These are phyloP conservation scores for Penicillium sp. DNA, from an alignment of 2,329 filamentous ascomycete genomes.

Conservation along the genomic window DNA sequence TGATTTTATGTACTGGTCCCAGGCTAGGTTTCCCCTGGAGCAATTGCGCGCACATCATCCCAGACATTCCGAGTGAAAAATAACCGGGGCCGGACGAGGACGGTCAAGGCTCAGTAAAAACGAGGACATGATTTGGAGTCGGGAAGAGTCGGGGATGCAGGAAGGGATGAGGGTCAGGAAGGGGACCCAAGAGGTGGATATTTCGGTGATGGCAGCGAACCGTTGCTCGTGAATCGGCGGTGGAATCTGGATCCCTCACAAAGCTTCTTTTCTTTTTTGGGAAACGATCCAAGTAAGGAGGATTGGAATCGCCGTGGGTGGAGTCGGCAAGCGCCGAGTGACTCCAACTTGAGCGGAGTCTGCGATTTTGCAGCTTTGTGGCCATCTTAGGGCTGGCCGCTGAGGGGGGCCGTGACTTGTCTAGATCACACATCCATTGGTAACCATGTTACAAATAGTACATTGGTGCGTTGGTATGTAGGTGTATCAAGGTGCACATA, in stretches of 20 bases:
- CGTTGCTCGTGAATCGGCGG: conserved; percentile 18
- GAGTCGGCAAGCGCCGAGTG: conserved; percentile 17
- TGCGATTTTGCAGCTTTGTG: not conserved
- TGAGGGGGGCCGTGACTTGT: too few relatives aligned
- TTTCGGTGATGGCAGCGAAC: conserved; percentile 30
- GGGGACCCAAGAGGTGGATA: conserved; percentile 21
- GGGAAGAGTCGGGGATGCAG: conserved; percentile 29
- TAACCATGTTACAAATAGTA: too few relatives aligned
- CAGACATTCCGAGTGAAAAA: conserved; percentile 50
- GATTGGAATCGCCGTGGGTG: conserved; percentile 7
- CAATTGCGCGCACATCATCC: conserved; percentile 27
- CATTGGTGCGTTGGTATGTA: too few relatives aligned
- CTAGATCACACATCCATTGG: too few relatives aligned
- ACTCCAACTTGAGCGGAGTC: conserved; percentile 7
- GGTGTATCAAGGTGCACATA: not conserved
- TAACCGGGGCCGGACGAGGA: conserved; percentile 22
- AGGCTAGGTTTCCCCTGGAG: conserved; percentile 32
- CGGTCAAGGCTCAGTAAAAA: conserved; percentile 20
- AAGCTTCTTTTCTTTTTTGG: conserved; percentile 21
- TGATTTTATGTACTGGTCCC: conserved; percentile 35
- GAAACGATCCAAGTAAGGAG: conserved; percentile 25
- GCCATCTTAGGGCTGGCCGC: not conserved
- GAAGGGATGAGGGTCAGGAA: conserved; percentile 12
- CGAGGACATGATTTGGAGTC: conserved; percentile 23
- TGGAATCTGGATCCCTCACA: conserved; percentile 25